These are phyloP conservation scores for Podila epigama DNA, from an alignment of 192 early-diverging fungal species.

Conservation along the genomic window DNA sequence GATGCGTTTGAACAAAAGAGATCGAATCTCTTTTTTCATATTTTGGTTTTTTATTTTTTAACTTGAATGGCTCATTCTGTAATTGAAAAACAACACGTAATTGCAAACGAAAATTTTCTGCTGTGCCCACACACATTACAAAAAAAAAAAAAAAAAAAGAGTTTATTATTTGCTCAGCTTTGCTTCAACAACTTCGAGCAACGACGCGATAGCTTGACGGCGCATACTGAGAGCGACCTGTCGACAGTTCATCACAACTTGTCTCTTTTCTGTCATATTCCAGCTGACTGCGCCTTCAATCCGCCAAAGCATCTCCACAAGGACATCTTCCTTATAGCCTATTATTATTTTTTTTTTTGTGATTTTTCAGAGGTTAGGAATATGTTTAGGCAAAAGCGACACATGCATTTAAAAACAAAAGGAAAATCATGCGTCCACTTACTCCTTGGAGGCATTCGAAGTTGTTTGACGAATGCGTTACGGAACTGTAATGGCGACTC, in stretches of 20 bases:
- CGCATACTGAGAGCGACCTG: conserved; percentile 23
- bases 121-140: no score
- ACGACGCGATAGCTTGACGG: conserved; percentile 6
- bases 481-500: conserved; percentile 5
- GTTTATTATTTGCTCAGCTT: conserved; percentile 25
- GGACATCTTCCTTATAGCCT: conserved; percentile 18
- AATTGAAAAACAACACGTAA: no score
- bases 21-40: no score
- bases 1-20: no score
- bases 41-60: no score
- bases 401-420: not conserved
- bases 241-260: conserved; percentile 1
- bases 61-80: no score
- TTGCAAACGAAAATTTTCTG: no score
- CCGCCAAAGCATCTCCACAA: conserved; percentile 17
- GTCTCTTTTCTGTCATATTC: conserved; percentile 24
- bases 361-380: no score
- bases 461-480: conserved; percentile 9
- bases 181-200: not conserved
- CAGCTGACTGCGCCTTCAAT: conserved; percentile 17
- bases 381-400: no score
- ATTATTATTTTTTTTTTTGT: no score
- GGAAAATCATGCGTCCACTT: not conserved
- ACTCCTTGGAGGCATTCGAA: conserved; percentile 24
- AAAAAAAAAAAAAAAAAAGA: not conserved